A percentile compares a stretch with the other conserved stretches of the same genome.
phyloP scores from a whole-genome alignment of 768 basidiomycete genomes.

The Brasilioporus rufonigricans region DNA sequence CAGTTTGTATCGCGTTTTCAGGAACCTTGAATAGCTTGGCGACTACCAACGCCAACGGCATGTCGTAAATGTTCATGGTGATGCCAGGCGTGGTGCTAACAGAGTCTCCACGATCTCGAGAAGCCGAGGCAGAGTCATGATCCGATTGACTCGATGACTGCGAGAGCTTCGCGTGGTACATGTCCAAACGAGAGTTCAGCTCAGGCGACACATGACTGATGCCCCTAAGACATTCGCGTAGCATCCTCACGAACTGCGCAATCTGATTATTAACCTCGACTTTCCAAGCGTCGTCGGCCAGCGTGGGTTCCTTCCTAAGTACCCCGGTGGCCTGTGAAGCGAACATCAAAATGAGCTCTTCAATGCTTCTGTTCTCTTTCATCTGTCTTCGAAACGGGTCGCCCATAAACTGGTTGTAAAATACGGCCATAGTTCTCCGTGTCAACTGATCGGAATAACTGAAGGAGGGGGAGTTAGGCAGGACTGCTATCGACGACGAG shows the following conservation, averaged over 20 bases:
- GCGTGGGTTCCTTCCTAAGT: constrained; percentile 84
- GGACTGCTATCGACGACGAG: constrained; percentile 3
- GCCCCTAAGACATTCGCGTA: constrained; percentile 73
- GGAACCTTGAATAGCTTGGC: constrained; percentile 73
- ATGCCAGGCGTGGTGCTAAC: constrained; percentile 36
- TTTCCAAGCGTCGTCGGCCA: constrained; percentile 90
- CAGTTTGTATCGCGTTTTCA: constrained; percentile 62
- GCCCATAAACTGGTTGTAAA: constrained; percentile 87
- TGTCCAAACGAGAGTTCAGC: constrained; percentile 75
- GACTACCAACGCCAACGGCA: constrained; percentile 72
- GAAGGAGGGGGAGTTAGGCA: background rate
- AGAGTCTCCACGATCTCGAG: constrained; percentile 54
- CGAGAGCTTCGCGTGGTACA: constrained; percentile 78
- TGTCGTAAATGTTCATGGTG: constrained; percentile 58
- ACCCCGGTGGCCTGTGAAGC: constrained; percentile 87
- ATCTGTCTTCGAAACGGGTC: constrained; percentile 85
- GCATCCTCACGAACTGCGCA: constrained; percentile 79
- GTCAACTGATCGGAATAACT: constrained; percentile 88
- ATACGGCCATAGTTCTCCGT: constrained; percentile 86
- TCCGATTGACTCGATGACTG: constrained; percentile 63
- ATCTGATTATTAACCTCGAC: constrained; percentile 90
- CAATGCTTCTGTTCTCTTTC: constrained; percentile 96
- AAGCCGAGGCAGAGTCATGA: constrained; percentile 61
- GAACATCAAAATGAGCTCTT: constrained; percentile 95
- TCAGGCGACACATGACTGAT: constrained; percentile 83